Conservation (phyloP, 2,329 filamentous ascomycete species). For the Dendryphion nanum region DNA sequence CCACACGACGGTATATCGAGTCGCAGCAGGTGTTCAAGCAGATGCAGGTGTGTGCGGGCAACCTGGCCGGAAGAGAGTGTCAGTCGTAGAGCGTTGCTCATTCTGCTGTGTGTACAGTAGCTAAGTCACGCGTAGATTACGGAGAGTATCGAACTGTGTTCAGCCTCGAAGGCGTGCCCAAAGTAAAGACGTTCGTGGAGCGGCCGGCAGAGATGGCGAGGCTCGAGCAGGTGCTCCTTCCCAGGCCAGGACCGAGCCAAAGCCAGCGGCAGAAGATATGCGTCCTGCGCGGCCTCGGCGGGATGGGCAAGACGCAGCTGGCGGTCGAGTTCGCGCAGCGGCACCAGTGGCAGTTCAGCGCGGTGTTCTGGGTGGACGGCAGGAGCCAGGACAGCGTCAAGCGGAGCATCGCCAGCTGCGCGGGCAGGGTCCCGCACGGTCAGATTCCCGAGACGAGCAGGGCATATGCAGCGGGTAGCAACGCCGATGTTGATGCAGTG, state of each 20-base stretch:
- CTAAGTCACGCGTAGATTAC: neutral
- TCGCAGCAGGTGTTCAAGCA: slow-evolving; percentile 16
- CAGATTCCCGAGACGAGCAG: slow-evolving; percentile 10
- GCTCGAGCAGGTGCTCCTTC: slow-evolving; percentile 16
- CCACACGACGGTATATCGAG: slow-evolving; percentile 16
- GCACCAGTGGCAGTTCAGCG: slow-evolving; percentile 15
- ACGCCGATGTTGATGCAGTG: slow-evolving; percentile 9
- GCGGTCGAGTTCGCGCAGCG: slow-evolving; percentile 21
- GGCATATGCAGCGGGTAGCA: slow-evolving; percentile 1
- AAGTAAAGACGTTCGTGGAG: slow-evolving; percentile 15
- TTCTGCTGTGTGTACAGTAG: neutral
- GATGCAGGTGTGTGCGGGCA: slow-evolving; percentile 19
- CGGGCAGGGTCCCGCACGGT: slow-evolving; percentile 12
- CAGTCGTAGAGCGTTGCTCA: neutral
- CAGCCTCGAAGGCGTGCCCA: slow-evolving; percentile 19
- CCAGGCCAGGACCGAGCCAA: neutral
- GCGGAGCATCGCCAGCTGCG: slow-evolving; percentile 16
- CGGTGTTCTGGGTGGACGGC: slow-evolving; percentile 23
- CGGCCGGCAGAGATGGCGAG: slow-evolving; percentile 14
- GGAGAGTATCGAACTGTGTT: slow-evolving; percentile 10
- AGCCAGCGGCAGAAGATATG: slow-evolving; percentile 10
- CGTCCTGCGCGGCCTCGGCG: slow-evolving; percentile 20
- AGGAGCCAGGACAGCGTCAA: slow-evolving; percentile 16
- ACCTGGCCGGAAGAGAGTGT: slow-evolving; percentile 2
- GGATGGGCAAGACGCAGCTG: slow-evolving; percentile 26